A percentile compares a stretch with the other conserved stretches of the same genome.
Evolutionary conservation across 2,329 filamentous ascomycete genomes (phyloP).

Genomic region (Ascochyta pisi): DNA sequence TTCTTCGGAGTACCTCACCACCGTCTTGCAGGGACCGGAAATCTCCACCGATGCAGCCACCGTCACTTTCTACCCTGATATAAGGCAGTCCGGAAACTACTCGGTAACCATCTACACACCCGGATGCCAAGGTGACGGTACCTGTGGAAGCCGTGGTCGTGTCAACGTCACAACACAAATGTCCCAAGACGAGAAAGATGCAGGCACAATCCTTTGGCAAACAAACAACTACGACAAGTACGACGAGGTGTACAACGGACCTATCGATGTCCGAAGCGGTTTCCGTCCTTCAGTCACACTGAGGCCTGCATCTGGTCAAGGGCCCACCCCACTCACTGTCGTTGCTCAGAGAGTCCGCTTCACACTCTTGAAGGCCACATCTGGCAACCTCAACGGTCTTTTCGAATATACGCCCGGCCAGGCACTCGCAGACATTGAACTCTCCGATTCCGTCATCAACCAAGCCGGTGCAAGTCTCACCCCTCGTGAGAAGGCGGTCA

Average conservation of each 20-base stretch:
- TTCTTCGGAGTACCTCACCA: conserved; percentile 77
- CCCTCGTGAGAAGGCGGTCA: conserved; percentile 65
- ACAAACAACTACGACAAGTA: conserved; percentile 98
- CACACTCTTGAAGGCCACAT: conserved; percentile 73
- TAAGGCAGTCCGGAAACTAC: conserved; percentile 90
- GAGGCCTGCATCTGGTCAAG: conserved; percentile 70
- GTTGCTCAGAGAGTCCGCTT: conserved; percentile 93
- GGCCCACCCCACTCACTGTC: conserved; percentile 65
- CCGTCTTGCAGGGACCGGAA: conserved; percentile 64
- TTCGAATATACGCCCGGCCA: conserved; percentile 83
- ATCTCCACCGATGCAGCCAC: conserved; percentile 65
- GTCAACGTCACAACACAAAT: conserved; percentile 82
- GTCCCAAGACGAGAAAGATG: conserved; percentile 55
- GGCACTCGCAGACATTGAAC: conserved; percentile 66
- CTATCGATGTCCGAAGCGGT: conserved; percentile 76
- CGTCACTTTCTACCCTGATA: conserved; percentile 82
- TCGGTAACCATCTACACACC: conserved; percentile 91
- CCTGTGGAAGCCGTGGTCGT: conserved; percentile 77
- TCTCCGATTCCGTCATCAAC: conserved; percentile 77
- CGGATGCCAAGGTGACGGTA: conserved; percentile 81
- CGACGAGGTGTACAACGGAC: conserved; percentile 86
- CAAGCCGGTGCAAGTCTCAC: conserved; percentile 73
- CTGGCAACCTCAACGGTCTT: conserved; percentile 83
- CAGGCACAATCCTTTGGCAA: conserved; percentile 75
- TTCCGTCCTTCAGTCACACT: conserved; percentile 86